Conservation (phyloP, 2,329 filamentous ascomycete species). For the Scytalidium lignicola region DNA sequence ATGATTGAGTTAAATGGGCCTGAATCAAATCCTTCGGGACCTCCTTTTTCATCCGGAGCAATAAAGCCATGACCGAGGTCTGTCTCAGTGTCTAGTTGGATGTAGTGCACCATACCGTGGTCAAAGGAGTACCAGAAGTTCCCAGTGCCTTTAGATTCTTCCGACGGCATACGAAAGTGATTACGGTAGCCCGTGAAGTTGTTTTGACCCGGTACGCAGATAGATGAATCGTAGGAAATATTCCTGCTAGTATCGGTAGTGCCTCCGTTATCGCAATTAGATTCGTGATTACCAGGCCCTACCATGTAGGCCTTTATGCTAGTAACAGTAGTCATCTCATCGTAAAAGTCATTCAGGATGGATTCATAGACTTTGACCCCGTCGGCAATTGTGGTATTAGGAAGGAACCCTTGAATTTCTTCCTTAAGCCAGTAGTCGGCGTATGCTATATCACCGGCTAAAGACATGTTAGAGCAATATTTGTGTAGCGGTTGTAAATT, state of each 20-base stretch:
- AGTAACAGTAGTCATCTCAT: constrained; percentile 46
- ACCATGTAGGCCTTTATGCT: constrained; percentile 52
- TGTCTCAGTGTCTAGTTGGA: constrained; percentile 52
- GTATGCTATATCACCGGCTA: constrained; percentile 44
- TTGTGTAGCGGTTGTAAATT: too few species aligned
- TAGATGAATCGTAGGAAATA: constrained; percentile 33
- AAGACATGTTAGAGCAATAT: neutral
- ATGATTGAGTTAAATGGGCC: constrained; percentile 35
- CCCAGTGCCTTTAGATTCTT: constrained; percentile 39
- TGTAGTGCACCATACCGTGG: constrained; percentile 49
- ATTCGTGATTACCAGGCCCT: constrained; percentile 54
- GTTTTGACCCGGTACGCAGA: constrained; percentile 46
- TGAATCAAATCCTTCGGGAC: constrained; percentile 29
- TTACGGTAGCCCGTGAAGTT: constrained; percentile 57
- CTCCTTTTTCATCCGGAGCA: constrained; percentile 34
- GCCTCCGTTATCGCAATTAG: constrained; percentile 32
- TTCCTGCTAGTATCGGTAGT: constrained; percentile 9
- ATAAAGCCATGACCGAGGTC: constrained; percentile 44
- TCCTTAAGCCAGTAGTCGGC: constrained; percentile 48
- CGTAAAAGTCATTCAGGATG: constrained; percentile 51
- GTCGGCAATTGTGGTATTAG: constrained; percentile 38
- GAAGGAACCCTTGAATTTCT: constrained; percentile 25
- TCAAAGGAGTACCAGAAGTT: constrained; percentile 58
- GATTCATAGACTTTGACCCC: constrained; percentile 47
- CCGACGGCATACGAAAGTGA: constrained; percentile 47